These are phyloP conservation scores for Blastomyces emzantsi DNA, from an alignment of 2,329 filamentous ascomycete genomes.

Conservation along the genomic window DNA sequence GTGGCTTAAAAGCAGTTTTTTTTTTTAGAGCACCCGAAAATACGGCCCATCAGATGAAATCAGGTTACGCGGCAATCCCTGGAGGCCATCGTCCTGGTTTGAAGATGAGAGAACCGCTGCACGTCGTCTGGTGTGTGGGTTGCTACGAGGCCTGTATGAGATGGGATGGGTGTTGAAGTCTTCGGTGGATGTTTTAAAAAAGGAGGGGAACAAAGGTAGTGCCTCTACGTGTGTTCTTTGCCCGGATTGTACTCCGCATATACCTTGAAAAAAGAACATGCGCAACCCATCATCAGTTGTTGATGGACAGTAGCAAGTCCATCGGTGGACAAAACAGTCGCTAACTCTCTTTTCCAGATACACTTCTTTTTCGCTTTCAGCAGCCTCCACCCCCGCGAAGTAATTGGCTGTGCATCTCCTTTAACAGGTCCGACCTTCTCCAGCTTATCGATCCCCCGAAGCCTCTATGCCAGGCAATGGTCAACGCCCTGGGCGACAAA, in stretches of 20 bases:
- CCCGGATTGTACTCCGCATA: neutral
- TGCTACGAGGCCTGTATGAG: slow-evolving; percentile 28
- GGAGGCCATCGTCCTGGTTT: slow-evolving; percentile 20
- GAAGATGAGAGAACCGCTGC: slow-evolving; percentile 23
- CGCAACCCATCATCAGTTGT: neutral
- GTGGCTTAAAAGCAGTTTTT: neutral
- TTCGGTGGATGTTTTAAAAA: slow-evolving; percentile 29
- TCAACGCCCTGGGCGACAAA: slow-evolving; percentile 14
- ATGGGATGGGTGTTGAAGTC: slow-evolving; percentile 33
- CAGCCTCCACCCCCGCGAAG: slow-evolving; percentile 26
- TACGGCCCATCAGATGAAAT: slow-evolving; percentile 32
- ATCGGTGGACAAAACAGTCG: neutral
- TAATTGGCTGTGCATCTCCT: slow-evolving; percentile 33
- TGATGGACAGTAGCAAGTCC: neutral
- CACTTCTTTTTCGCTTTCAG: slow-evolving; percentile 33
- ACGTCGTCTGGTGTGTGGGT: slow-evolving; percentile 25
- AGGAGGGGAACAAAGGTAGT: slow-evolving; percentile 8
- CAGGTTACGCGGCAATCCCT: slow-evolving; percentile 32
- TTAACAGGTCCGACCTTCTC: slow-evolving; percentile 25
- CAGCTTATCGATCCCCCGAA: slow-evolving; percentile 27
- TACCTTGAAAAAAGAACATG: too few relatives aligned
- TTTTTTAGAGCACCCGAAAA: slow-evolving; percentile 14
- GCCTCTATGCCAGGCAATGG: slow-evolving; percentile 18
- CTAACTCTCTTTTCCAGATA: slow-evolving; percentile 25
- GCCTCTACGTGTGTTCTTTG: slow-evolving; percentile 11